These are phyloP conservation scores for Penicillium sp. DNA, from an alignment of 2,329 filamentous ascomycete species.

Conservation along the genomic window DNA sequence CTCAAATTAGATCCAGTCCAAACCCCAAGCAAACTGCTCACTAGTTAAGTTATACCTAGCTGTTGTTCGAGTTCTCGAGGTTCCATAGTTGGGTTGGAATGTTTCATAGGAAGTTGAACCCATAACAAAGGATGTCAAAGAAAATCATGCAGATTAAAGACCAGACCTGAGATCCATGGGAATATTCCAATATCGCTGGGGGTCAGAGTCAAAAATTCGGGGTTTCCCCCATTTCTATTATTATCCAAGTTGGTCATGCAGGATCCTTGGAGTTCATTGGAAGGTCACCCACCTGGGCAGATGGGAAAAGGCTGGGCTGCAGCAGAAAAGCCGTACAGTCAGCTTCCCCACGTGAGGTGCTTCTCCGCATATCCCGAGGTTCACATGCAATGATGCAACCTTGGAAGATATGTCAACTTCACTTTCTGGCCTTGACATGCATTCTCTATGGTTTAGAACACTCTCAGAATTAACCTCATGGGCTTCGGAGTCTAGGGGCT, in stretches of 20 bases:
- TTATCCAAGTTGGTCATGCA: neutral
- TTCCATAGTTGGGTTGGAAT: neutral
- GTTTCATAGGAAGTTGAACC: neutral
- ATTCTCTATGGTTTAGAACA: neutral
- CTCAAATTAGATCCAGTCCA: neutral
- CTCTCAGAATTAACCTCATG: neutral
- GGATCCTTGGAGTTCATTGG: neutral
- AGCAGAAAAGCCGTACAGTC: neutral
- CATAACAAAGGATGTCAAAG: neutral
- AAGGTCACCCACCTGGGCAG: neutral
- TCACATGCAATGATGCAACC: slow-evolving; percentile 27
- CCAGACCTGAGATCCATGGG: neutral
- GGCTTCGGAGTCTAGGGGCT: neutral
- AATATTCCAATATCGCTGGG: neutral
- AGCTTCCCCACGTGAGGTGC: slow-evolving; percentile 20
- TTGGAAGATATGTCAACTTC: slow-evolving; percentile 1
- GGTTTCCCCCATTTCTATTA: neutral
- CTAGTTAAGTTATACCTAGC: neutral
- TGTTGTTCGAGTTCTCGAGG: neutral
- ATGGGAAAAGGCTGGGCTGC: neutral
- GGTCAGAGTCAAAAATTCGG: neutral
- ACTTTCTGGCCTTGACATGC: slow-evolving; percentile 1
- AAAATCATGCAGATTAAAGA: neutral
- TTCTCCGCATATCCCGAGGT: slow-evolving; percentile 24
- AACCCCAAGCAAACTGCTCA: neutral